Percentiles rank a stretch among this genome's conserved stretches.
phyloP scores from a whole-genome alignment of 495 filamentous ascomycete genomes.

The Cercophora samala region DNA sequence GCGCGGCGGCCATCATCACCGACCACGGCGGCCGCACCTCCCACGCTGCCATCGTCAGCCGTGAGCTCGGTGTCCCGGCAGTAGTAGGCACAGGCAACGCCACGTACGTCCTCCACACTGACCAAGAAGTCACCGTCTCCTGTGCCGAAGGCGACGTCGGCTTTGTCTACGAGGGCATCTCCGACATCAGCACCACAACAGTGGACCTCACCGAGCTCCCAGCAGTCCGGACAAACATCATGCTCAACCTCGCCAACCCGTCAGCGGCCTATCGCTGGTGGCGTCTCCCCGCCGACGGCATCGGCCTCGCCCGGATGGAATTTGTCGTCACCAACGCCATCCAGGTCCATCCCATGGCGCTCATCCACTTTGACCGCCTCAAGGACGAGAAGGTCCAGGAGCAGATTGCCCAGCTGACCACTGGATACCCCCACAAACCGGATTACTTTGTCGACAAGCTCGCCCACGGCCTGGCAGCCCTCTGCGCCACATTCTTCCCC shows the following conservation, averaged over 20 bases:
- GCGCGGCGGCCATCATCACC: conserved; percentile 35
- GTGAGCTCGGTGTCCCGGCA: conserved; percentile 38
- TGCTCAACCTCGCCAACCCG: conserved; percentile 34
- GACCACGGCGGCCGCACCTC: conserved; percentile 43
- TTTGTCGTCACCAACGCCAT: conserved; percentile 32
- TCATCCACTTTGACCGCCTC: conserved; percentile 34
- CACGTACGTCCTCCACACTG: conserved; percentile 37
- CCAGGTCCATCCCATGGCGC: conserved; percentile 35
- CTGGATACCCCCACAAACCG: conserved; percentile 33
- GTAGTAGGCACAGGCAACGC: conserved; percentile 35
- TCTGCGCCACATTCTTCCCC: conserved; percentile 36
- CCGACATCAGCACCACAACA: conserved; percentile 28
- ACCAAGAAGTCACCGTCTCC: conserved; percentile 39
- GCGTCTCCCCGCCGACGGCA: conserved; percentile 27
- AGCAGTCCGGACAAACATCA: conserved; percentile 13
- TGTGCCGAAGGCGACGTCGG: conserved; percentile 39
- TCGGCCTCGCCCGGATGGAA: conserved; percentile 30
- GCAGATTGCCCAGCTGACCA: conserved; percentile 31
- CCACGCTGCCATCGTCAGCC: conserved; percentile 42
- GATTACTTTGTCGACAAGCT: conserved; percentile 42
- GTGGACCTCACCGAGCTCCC: conserved; percentile 25
- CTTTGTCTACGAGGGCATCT: conserved; percentile 37
- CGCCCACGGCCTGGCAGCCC: conserved; percentile 34
- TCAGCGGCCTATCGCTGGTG: conserved; percentile 35
- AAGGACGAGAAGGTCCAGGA: conserved; percentile 27